Evolutionary conservation across 106 monocot species (phyloP), one percentile per base, ranked within the genome.

Genomic region (Apostasia shenzhenica): DNA sequence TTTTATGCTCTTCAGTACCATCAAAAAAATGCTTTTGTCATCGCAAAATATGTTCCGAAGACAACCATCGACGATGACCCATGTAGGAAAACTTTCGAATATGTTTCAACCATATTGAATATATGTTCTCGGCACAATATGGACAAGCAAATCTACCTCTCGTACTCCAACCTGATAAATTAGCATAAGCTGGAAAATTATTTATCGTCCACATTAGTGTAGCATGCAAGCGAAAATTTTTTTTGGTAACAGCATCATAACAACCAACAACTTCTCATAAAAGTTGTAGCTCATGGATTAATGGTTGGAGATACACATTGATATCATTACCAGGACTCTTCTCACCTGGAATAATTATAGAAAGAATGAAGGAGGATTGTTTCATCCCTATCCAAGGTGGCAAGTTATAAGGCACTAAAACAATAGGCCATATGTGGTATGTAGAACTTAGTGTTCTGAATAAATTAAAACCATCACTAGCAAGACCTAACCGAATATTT

Each of bases 381-480:
- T 39, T 48, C 10, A 54, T 67, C 9, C 41, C 8, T 11, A 67
- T 48, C 54, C 14, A 67, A 40, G 41, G 41, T 6, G 53, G 13
- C 1, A 67, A 13, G 10, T 54, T 67, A 41, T 40, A 41, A n/a
- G 67, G 6, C 38, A 52, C 26, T 11, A 26, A 67, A 12, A 67
- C 2, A 51, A 67, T 0, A 3, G 67, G 66, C 49, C 66, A 66
- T 26, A 4, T 48, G 38, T 6, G 50, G 4, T 39, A 66, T 0
- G n/a, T 66, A 50, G 1, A 5, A 8, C 54, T 67, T 38, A 54
- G 26, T 26, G 26, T 11, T n/a, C 3, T 38, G 3, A 67, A 67
- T 1, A 40, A 53, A 9, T 67, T 67, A 41, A 67, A 66, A 53
- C 53, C 67, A 67, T 67, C 54, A 12, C 1, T 53, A 54, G 41